Base-by-base conservation (phyloP, 441 rosid genomes). In the Macaranga tanarius region DNA sequence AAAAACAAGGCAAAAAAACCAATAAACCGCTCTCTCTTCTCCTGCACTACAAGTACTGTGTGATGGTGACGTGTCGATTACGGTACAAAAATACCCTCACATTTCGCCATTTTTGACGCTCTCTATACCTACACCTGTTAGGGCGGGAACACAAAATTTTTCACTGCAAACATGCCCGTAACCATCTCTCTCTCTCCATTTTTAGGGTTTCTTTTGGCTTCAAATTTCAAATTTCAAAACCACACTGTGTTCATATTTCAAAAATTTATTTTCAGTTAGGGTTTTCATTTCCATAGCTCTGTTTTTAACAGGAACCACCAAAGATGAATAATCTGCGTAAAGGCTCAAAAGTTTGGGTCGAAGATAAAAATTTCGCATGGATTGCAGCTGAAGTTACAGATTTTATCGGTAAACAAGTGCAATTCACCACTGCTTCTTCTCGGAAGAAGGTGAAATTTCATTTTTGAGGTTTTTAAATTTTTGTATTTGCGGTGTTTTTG, bases 341-440 rank as follows among this genome's bases (percentile, higher is more conserved):
- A 62, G 98, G 96, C 71, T 81, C 92, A 19, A 91, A 90, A 79
- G 99, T 93, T 42, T 95, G 96, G 97, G 86, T 78, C 16, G 94
- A 88, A 75, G 99, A 95, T 84, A 86, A 79, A 85, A 76, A 74
- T 80, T 83, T 81, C 65, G 99, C 99, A 66, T 95, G 99, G 99
- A 76, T 85, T 25, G 86, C 92, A 0, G 93, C 89, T 45, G 91
- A 93, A 38, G 88, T 95, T 0, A 62, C 76, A 62, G 88, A 84
- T 79, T 84, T 83, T 52, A 47, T 50, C 0, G 92, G 88, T 16
- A 88, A 84, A 71, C 88, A 89, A 71, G 84, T 89, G 40, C 89
- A 82, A 42, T 82, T 91, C 42, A 47, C 76, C 60, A 85, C 92
- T 40, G 44, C 78, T 60, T 55, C 78, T 60, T 55, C 84, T 2